These are phyloP conservation scores for Aureobasidium sp. DNA, from an alignment of 2,329 filamentous ascomycete genomes.

Conservation along the genomic window DNA sequence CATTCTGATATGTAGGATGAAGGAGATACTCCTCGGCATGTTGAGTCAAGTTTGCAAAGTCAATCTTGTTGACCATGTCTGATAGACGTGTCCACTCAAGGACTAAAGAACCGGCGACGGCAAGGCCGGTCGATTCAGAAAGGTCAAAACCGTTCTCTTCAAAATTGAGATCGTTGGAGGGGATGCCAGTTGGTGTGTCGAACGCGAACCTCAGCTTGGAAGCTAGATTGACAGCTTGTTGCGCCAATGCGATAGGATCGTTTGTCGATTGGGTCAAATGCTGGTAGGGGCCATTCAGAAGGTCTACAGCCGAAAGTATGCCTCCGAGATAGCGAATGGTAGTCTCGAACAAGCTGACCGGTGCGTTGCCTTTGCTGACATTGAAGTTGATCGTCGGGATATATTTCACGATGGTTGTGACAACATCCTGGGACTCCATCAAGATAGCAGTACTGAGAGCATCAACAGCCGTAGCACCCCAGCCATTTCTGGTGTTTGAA, in stretches of 20 bases:
- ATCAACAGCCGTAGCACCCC: conserved; percentile 79
- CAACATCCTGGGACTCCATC: conserved; percentile 62
- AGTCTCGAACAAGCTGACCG: conserved; percentile 78
- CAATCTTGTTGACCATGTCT: conserved; percentile 61
- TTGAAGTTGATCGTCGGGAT: conserved; percentile 66
- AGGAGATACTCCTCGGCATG: conserved; percentile 65
- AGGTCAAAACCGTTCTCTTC: conserved; percentile 41
- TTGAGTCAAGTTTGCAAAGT: conserved; percentile 61
- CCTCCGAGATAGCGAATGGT: conserved; percentile 84
- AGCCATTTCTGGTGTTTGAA: conserved; percentile 68
- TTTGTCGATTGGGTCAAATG: conserved; percentile 22
- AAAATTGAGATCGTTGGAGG: conserved; percentile 62
- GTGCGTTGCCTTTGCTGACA: conserved; percentile 38
- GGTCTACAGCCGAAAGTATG: conserved; percentile 67
- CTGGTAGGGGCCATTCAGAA: conserved; percentile 58
- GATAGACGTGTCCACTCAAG: conserved; percentile 79
- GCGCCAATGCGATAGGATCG: conserved; percentile 54
- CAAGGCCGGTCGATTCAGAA: conserved; percentile 59
- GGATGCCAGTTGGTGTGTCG: conserved; percentile 66
- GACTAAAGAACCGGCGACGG: conserved; percentile 69
- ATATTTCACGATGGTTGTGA: conserved; percentile 64
- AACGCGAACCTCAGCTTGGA: conserved; percentile 72
- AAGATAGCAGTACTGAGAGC: conserved; percentile 72
- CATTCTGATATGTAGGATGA: conserved; percentile 38
- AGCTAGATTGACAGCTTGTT: conserved; percentile 62